phyloP scores from a whole-genome alignment of 2,329 filamentous ascomycete species.

The Acrocalymma vagum region DNA sequence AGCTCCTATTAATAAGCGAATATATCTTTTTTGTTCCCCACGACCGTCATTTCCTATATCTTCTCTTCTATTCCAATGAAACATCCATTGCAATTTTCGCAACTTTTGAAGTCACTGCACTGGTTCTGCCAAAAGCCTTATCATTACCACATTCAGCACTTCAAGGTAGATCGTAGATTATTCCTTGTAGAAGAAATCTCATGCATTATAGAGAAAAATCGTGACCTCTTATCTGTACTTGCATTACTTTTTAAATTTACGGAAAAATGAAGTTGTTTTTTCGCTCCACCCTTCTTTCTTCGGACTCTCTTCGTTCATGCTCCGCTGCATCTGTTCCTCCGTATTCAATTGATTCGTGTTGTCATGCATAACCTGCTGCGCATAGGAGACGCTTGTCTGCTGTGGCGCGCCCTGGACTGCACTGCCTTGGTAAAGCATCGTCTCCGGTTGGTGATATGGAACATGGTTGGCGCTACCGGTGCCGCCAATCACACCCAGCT shows the following conservation, averaged over 20 bases:
- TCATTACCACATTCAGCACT: no score
- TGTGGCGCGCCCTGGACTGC: conserved; percentile 28
- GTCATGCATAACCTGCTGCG: conserved; percentile 63
- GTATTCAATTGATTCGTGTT: conserved; percentile 61
- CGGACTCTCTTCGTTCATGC: conserved; percentile 1
- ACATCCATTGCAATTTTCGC: no score
- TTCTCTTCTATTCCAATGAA: no score
- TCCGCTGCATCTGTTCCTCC: conserved; percentile 11
- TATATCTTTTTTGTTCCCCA: no score
- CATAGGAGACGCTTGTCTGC: conserved; percentile 56
- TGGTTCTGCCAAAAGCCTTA: no score
- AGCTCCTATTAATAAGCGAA: no score
- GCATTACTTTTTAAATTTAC: conserved; percentile 11
- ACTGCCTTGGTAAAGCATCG: conserved; percentile 4
- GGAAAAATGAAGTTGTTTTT: conserved; percentile 11
- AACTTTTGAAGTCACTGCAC: no score
- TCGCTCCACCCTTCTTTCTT: conserved; percentile 6
- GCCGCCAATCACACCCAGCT: conserved; percentile 16
- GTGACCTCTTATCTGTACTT: no score
- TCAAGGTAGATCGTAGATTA: no score
- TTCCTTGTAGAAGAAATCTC: no score
- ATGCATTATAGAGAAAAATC: no score
- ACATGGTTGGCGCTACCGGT: conserved; percentile 8
- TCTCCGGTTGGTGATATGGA: conserved; percentile 6
- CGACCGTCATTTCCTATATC: no score